phyloP scores from a whole-genome alignment of 192 early-diverging fungal species.

The Umbelopsis isabellina region DNA sequence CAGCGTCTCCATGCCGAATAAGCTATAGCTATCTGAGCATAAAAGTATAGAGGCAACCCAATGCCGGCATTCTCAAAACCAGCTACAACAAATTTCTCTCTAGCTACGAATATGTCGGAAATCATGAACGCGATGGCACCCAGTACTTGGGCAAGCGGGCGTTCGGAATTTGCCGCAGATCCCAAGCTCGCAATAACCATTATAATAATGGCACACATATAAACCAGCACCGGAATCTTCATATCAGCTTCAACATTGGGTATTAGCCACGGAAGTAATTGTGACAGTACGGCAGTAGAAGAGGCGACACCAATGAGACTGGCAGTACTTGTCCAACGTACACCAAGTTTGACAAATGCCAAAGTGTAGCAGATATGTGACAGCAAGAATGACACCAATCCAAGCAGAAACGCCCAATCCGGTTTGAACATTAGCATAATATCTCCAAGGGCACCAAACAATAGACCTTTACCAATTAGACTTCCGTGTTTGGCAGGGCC shows the following conservation, averaged over 20 bases:
- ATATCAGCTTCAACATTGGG: slow-evolving; percentile 11
- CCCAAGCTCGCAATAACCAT: slow-evolving; percentile 16
- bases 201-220: slow-evolving; percentile 2
- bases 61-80: slow-evolving; percentile 17
- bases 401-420: slow-evolving; percentile 9
- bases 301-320: background rate
- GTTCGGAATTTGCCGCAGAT: background rate
- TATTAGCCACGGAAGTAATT: slow-evolving; percentile 8
- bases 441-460: background rate
- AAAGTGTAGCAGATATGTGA: slow-evolving; percentile 13
- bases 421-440: slow-evolving; percentile 16
- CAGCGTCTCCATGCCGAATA: slow-evolving; percentile 15
- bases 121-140: slow-evolving; percentile 13
- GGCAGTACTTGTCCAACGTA: background rate
- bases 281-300: slow-evolving; percentile 1
- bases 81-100: slow-evolving; percentile 19
- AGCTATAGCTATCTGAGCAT: slow-evolving; percentile 6
- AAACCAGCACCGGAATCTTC: slow-evolving; percentile 2
- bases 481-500: slow-evolving; percentile 14
- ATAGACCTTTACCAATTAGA: slow-evolving; percentile 12
- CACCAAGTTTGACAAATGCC: slow-evolving; percentile 20
- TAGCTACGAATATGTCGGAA: slow-evolving; percentile 17
- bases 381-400: background rate
- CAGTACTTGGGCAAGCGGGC: background rate
- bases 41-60: slow-evolving; percentile 13